Evolutionary conservation across 345 rosid species (phyloP).

Genomic region (Brassica rapa): DNA sequence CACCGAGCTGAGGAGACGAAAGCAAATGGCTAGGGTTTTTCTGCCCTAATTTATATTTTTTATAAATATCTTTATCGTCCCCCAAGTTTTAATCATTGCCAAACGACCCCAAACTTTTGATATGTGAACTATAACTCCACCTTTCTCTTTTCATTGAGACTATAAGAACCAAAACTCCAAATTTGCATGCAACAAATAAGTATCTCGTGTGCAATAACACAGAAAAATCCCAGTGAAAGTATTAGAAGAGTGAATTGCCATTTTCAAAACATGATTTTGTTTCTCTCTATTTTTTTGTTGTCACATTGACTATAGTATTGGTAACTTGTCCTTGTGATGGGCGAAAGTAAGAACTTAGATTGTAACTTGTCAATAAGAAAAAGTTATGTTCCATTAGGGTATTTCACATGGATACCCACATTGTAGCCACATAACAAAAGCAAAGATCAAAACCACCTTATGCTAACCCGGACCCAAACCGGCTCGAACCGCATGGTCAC

Average conservation of each 20-base stretch:
- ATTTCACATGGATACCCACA: conserved; percentile 27
- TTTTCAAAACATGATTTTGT: too few species aligned
- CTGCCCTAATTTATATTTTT: too few species aligned
- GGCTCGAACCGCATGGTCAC: conserved; percentile 27
- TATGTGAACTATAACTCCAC: too few species aligned
- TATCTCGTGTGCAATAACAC: background rate
- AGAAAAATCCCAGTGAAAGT: background rate
- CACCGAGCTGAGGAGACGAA: too few species aligned
- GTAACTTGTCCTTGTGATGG: background rate
- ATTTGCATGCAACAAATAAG: background rate
- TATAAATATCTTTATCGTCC: too few species aligned
- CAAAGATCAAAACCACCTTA: conserved; percentile 25
- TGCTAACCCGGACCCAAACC: conserved; percentile 26
- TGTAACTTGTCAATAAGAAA: background rate
- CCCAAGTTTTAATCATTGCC: too few species aligned
- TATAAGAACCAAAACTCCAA: too few species aligned
- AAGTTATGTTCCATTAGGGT: conserved; percentile 17
- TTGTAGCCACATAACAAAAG: conserved; percentile 14
- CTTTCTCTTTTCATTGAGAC: too few species aligned
- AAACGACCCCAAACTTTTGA: too few species aligned
- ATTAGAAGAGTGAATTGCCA: conserved; percentile 4
- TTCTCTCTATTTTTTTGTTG: background rate
- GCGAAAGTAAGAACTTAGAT: background rate
- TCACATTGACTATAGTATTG: background rate
- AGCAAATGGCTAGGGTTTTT: too few species aligned